These are phyloP conservation scores for Ascocoryne sarcoides DNA, from an alignment of 2,329 filamentous ascomycete genomes.

Conservation along the genomic window DNA sequence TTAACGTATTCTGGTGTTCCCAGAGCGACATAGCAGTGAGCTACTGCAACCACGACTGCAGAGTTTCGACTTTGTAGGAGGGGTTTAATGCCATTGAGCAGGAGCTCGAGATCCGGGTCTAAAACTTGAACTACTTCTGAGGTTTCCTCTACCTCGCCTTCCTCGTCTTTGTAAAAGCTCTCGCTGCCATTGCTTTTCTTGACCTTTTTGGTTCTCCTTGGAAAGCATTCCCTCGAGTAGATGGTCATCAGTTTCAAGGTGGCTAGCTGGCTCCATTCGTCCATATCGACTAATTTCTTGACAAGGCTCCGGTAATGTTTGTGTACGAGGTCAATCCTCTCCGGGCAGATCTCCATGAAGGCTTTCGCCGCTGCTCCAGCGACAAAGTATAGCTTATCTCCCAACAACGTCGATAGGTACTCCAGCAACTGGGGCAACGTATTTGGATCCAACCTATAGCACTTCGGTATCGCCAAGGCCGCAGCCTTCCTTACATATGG, in stretches of 20 bases:
- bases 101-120: constrained; percentile 73
- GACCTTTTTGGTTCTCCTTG: constrained; percentile 51
- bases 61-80: constrained; percentile 88
- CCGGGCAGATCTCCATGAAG: constrained; percentile 82
- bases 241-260: constrained; percentile 72
- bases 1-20: constrained; percentile 71
- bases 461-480: constrained; percentile 90
- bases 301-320: constrained; percentile 78
- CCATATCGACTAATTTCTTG: constrained; percentile 94
- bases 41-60: constrained; percentile 81
- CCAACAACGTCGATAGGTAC: constrained; percentile 67
- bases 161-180: constrained; percentile 59
- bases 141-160: constrained; percentile 34
- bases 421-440: constrained; percentile 80
- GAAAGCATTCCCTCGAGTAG: constrained; percentile 85
- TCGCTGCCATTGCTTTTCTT: constrained; percentile 45
- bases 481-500: constrained; percentile 88
- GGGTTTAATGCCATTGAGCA: constrained; percentile 73
- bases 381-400: constrained; percentile 94
- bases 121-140: constrained; percentile 48
- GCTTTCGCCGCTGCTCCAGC: constrained; percentile 85
- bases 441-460: constrained; percentile 79
- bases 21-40: constrained; percentile 75
- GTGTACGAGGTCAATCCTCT: constrained; percentile 81
- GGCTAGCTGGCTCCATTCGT: constrained; percentile 93